Percentiles rank a stretch among this genome's conserved stretches.
phyloP scores from a whole-genome alignment of 1,284 basidiomycete species.

The Rhodofomes roseus region DNA sequence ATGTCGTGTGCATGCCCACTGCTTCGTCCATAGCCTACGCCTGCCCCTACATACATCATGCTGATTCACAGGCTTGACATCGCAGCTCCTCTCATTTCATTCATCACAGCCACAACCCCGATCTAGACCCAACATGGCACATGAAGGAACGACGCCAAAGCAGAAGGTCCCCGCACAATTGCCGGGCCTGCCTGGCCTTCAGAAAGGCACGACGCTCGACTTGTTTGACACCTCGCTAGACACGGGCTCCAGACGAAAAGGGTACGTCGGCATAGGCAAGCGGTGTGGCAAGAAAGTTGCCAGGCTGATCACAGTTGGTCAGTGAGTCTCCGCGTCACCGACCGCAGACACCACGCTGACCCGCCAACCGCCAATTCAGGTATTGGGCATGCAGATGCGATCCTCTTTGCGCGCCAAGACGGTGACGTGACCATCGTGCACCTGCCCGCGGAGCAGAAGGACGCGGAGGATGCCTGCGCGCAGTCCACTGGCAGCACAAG shows the following conservation, averaged over 20 bases:
- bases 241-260: slow-evolving; percentile 44
- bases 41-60: no score
- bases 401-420: slow-evolving; percentile 63
- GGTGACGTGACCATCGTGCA: slow-evolving; percentile 64
- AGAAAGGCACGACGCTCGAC: slow-evolving; percentile 37
- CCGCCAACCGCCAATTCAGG: slow-evolving; percentile 32
- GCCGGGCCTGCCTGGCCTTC: slow-evolving; percentile 44
- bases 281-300: slow-evolving; percentile 54
- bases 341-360: neutral
- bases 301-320: slow-evolving; percentile 51
- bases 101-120: no score
- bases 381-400: slow-evolving; percentile 56
- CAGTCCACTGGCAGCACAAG: slow-evolving; percentile 41
- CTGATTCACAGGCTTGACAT: no score
- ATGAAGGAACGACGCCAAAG: slow-evolving; percentile 20
- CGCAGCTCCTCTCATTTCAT: no score
- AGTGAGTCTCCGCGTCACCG: slow-evolving; percentile 4
- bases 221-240: slow-evolving; percentile 38
- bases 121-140: neutral
- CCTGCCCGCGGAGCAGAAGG: slow-evolving; percentile 56
- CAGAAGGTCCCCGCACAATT: slow-evolving; percentile 30
- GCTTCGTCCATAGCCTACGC: no score
- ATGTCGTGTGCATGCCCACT: no score
- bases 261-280: slow-evolving; percentile 44
- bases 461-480: slow-evolving; percentile 46